Conservation (phyloP, 1,139 yeast genomes). For the Pichia sp. region DNA sequence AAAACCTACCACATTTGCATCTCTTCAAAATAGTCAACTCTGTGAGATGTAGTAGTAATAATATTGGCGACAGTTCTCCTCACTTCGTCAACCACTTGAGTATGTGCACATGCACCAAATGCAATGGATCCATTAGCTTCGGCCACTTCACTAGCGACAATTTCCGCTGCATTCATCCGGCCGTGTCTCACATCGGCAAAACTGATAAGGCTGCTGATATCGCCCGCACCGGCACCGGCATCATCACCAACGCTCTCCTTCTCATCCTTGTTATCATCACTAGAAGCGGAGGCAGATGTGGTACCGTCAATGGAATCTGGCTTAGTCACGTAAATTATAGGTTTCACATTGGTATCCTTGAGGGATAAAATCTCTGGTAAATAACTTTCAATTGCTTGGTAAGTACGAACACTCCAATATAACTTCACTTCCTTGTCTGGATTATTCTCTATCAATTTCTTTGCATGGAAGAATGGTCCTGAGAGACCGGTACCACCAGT, state of each 20-base stretch:
- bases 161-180: conserved; percentile 35
- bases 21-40: conserved; percentile 26
- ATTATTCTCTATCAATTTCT: conserved; percentile 20
- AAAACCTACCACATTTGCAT: conserved; percentile 25
- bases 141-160: conserved; percentile 33
- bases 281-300: conserved; percentile 1
- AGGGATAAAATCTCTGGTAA: conserved; percentile 34
- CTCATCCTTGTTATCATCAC: conserved; percentile 8
- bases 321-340: conserved; percentile 36
- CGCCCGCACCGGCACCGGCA: neutral
- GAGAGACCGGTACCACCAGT: conserved; percentile 80
- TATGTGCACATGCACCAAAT: conserved; percentile 43
- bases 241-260: neutral
- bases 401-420: conserved; percentile 44
- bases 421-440: conserved; percentile 32
- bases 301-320: conserved; percentile 18
- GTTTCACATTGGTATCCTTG: conserved; percentile 30
- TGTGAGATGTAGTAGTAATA: conserved; percentile 9
- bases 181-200: conserved; percentile 39
- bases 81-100: conserved; percentile 44
- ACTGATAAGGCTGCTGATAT: conserved; percentile 18
- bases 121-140: conserved; percentile 37
- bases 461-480: conserved; percentile 32
- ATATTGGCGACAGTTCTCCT: conserved; percentile 28
- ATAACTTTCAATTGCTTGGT: conserved; percentile 46